Evolutionary conservation across 768 basidiomycete genomes (phyloP), one percentile per base, ranked within the genome.

Genomic region (Phanerochaete carnosa): DNA sequence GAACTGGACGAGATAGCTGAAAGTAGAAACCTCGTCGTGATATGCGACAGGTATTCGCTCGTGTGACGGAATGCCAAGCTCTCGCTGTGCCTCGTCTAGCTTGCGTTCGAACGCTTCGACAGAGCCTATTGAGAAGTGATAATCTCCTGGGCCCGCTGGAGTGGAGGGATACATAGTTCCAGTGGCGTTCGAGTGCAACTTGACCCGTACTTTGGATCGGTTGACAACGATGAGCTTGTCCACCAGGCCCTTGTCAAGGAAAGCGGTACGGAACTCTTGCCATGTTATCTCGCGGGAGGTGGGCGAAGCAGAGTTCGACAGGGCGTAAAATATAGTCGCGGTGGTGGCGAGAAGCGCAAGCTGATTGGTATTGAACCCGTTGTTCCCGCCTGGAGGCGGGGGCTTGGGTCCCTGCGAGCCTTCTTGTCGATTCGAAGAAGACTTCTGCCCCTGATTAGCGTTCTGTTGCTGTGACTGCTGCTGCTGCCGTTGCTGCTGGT

Each of bases 191-290:
- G 93, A 87, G 75, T 96, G 95, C 15, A 98, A 80, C 72, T 93
- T 91, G 68, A 98, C 88, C 59, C 95, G 91, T 58, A 98, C 96
- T 69, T 84, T 90, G 62, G 85, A 84, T 29, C 93, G 85, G 73
- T 98, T 98, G 70, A 98, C 83, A 61, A 98, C 96, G 56, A 87
- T 83, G 59, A 98, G 87, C 69, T 88, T 94, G 66, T 98, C 95
- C 37, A 99, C 96, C 56, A 98, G 84, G 45, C 94, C 96, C 71
- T 95, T 95, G 75, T 96, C 90, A 49, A 99, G 88, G 80, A 99
- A 94, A 11, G 94, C 94, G 47, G 93, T 95, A 55, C 95, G 87
- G 79, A 99, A 99, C 75, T 98, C 97, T 76, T 98, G 95, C 96
- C 97, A 99, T 64, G 97, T 99, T 66, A 99, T 98, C 76, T 99